Conservation (phyloP, 345 rosid genomes). For the Clarkia xantiana region DNA sequence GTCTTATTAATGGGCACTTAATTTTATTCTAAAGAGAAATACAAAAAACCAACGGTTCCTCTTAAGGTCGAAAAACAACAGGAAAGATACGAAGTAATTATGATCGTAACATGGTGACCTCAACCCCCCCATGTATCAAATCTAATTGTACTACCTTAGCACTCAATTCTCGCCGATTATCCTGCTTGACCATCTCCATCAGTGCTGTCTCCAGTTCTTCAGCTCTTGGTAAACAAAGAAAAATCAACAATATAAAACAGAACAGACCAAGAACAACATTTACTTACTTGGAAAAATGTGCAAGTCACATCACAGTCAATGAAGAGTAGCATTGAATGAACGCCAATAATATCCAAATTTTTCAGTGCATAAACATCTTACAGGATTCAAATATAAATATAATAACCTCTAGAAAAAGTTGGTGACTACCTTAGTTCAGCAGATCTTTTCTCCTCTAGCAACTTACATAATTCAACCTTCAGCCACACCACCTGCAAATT, state of each 20-base stretch:
- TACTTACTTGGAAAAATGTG: background rate
- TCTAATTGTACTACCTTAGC: conserved; percentile 45
- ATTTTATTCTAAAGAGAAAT: too few relatives aligned
- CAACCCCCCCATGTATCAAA: too few relatives aligned
- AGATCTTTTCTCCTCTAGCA: conserved; percentile 97
- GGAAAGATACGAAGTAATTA: background rate
- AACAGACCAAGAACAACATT: background rate
- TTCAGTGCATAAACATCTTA: background rate
- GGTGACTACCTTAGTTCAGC: conserved; percentile 59
- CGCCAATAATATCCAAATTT: background rate
- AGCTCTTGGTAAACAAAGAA: conserved; percentile 41
- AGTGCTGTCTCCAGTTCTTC: conserved; percentile 99
- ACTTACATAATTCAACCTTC: conserved; percentile 87
- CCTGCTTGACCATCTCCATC: conserved; percentile 99
- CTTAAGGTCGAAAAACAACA: too few relatives aligned
- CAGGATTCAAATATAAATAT: background rate
- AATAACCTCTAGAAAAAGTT: background rate
- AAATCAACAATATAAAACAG: background rate
- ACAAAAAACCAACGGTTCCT: too few relatives aligned
- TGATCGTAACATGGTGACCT: background rate
- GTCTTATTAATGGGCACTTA: too few relatives aligned
- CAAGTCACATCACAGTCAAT: too few relatives aligned
- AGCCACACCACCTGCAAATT: conserved; percentile 67
- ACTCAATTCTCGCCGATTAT: conserved; percentile 83
- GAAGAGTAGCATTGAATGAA: background rate